Conservation (phyloP, 306 rosid genomes). For the Fagus crenata region DNA sequence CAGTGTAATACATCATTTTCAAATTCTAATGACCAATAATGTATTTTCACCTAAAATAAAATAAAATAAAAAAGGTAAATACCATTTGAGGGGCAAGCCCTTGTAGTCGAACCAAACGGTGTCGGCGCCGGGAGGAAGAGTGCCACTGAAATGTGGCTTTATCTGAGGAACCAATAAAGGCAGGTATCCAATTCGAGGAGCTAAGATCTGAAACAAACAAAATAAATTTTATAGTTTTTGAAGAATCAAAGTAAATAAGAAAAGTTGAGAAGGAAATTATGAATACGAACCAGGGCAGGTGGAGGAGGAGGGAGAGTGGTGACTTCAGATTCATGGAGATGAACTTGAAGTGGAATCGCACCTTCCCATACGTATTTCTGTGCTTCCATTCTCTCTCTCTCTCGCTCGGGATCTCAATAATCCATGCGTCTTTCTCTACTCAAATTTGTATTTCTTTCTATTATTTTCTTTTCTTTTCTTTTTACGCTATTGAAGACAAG, state of each 20-base stretch:
- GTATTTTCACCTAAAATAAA: too few species aligned
- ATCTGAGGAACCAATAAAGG: constrained; percentile 74
- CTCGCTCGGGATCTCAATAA: background rate
- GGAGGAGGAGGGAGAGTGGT: constrained; percentile 85
- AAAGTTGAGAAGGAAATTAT: background rate
- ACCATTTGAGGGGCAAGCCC: constrained; percentile 94
- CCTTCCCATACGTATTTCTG: constrained; percentile 77
- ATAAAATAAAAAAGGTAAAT: background rate
- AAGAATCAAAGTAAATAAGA: too few species aligned
- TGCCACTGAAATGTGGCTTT: constrained; percentile 70
- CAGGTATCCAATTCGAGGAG: constrained; percentile 85
- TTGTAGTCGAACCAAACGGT: constrained; percentile 92
- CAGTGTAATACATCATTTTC: too few species aligned
- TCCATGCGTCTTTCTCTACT: too few species aligned
- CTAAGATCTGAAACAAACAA: constrained; percentile 60
- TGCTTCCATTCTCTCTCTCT: constrained; percentile 51
- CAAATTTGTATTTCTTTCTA: too few species aligned
- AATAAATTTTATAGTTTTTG: background rate
- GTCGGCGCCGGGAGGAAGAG: constrained; percentile 87
- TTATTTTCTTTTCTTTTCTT: too few species aligned
- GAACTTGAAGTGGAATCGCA: constrained; percentile 79
- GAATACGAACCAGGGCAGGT: constrained; percentile 54
- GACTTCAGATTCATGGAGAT: constrained; percentile 90
- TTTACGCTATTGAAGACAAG: too few species aligned
- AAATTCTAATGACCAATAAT: too few species aligned